Percentiles rank a stretch among this genome's conserved stretches.
These are phyloP conservation scores for Rhizopus microsporus DNA, from an alignment of 371 early-diverging fungal genomes.

Conservation along the genomic window DNA sequence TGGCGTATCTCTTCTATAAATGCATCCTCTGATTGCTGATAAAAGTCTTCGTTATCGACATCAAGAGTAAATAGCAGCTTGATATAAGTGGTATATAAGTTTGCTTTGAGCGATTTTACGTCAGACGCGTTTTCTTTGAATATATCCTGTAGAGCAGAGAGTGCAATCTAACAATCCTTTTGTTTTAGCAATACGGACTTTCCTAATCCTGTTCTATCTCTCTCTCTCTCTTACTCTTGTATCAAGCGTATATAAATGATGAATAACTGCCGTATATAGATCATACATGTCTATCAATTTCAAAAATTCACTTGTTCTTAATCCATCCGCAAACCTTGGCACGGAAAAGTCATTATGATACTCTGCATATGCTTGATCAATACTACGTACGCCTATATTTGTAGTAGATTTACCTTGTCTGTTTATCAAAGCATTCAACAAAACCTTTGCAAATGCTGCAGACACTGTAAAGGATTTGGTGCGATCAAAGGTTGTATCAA, in stretches of 20 bases:
- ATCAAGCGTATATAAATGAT: constrained; percentile 11
- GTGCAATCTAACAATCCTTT: background rate
- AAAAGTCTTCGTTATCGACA: background rate
- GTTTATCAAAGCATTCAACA: constrained; percentile 22
- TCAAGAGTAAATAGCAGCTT: background rate
- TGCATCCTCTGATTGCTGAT: background rate
- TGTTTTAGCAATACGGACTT: too few species aligned
- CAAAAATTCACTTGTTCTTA: constrained; percentile 15
- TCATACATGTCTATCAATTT: constrained; percentile 2
- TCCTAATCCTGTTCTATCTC: background rate
- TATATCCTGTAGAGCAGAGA: background rate
- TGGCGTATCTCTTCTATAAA: background rate
- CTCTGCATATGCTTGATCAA: constrained; percentile 8
- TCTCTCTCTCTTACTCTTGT: constrained; percentile 3
- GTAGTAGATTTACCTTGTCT: background rate
- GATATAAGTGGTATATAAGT: background rate
- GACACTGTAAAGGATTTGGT: constrained; percentile 1
- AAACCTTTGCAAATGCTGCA: constrained; percentile 14
- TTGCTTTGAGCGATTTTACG: background rate
- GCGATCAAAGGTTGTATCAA: background rate
- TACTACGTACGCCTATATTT: too few species aligned
- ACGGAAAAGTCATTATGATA: constrained; percentile 19
- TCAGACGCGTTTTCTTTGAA: background rate
- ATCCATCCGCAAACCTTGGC: constrained; percentile 25
- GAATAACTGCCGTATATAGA: constrained; percentile 5